Evolutionary conservation across 495 filamentous ascomycete genomes (phyloP).

Genomic region (Zalerion maritima): DNA sequence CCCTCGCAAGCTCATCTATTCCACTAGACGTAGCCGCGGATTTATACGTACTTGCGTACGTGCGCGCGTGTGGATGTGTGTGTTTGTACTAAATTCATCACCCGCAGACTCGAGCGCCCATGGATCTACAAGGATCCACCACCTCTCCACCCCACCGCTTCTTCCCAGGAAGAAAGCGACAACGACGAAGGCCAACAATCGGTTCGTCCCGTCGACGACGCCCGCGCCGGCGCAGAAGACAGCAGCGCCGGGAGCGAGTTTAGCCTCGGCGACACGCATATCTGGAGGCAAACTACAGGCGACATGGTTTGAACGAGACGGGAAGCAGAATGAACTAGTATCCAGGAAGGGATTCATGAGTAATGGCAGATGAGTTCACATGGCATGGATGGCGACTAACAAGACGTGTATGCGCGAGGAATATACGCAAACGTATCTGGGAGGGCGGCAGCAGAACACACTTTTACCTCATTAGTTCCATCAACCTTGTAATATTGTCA

Average conservation of each 20-base stretch:
- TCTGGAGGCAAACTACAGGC: constrained; percentile 33
- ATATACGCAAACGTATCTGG: no score
- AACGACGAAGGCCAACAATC: constrained; percentile 6
- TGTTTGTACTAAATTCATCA: constrained; percentile 6
- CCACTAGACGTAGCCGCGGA: constrained; percentile 14
- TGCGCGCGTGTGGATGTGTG: constrained; percentile 3
- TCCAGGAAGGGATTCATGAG: no score
- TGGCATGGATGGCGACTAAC: no score
- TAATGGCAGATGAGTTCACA: no score
- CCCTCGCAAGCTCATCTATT: constrained; percentile 10
- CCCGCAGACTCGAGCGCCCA: constrained; percentile 32
- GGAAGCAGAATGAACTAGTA: no score
- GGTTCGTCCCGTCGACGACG: constrained; percentile 5
- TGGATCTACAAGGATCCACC: constrained; percentile 39
- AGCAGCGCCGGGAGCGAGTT: constrained; percentile 21
- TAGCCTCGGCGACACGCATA: constrained; percentile 41
- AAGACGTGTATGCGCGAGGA: no score
- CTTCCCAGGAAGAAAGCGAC: constrained; percentile 7
- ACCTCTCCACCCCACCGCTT: no score
- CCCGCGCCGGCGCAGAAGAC: not conserved
- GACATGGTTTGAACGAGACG: constrained; percentile 22
- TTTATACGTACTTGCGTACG: constrained; percentile 16
- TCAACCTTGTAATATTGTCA: no score
- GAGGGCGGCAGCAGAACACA: no score
- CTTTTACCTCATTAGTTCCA: no score